phyloP scores from a whole-genome alignment of 371 early-diverging fungal species.

The Choanephora cucurbitarum region DNA sequence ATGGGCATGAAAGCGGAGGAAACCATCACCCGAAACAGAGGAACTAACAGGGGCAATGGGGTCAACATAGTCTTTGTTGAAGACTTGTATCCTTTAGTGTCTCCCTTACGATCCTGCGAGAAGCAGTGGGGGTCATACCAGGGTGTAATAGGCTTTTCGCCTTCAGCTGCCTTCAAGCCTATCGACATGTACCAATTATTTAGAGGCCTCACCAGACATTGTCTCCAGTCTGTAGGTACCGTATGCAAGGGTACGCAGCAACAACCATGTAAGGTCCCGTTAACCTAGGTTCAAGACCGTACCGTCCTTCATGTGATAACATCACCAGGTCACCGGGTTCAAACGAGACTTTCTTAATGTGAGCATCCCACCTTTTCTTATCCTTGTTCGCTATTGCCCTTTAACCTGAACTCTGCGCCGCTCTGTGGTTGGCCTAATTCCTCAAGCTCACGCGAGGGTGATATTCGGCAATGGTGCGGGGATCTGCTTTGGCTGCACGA shows the following conservation, averaged over 20 bases:
- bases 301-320: not conserved
- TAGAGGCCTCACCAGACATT: slow-evolving; percentile 3
- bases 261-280: slow-evolving; percentile 4
- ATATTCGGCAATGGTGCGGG: slow-evolving; percentile 1
- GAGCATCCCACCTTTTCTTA: slow-evolving; percentile 8
- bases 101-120: not conserved
- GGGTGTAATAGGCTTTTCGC: not conserved
- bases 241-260: not conserved
- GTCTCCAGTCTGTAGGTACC: slow-evolving; percentile 4
- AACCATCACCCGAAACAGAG: too few species aligned
- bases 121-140: slow-evolving; percentile 10
- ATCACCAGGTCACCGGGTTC: slow-evolving; percentile 7
- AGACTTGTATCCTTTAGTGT: too few species aligned
- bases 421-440: not conserved
- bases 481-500: not conserved
- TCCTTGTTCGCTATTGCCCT: not conserved
- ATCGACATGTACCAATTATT: slow-evolving; percentile 4
- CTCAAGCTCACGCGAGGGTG: slow-evolving; percentile 1
- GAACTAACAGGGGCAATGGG: too few species aligned
- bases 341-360: not conserved
- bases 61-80: too few species aligned
- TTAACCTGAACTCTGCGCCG: not conserved
- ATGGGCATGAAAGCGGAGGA: too few species aligned
- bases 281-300: not conserved
- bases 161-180: slow-evolving; percentile 1